These are phyloP conservation scores for Akanthomyces dipterigenus DNA, from an alignment of 2,329 filamentous ascomycete genomes.

Conservation along the genomic window DNA sequence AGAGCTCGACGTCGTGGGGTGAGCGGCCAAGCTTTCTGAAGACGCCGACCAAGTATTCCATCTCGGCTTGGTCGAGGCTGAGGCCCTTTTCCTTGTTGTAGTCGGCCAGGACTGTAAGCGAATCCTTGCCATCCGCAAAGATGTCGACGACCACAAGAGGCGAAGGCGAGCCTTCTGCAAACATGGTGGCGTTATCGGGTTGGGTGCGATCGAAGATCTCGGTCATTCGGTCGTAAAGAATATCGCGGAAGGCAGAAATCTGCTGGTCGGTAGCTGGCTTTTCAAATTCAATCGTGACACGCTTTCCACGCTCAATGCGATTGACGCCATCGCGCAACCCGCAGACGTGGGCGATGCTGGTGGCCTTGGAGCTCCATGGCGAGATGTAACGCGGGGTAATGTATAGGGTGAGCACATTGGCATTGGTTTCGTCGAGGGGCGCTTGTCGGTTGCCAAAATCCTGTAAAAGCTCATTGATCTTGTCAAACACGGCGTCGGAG, in stretches of 20 bases:
- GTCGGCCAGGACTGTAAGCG: constrained; percentile 65
- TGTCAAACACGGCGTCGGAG: constrained; percentile 36
- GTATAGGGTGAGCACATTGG: constrained; percentile 55
- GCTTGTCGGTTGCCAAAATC: constrained; percentile 26
- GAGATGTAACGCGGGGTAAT: constrained; percentile 81
- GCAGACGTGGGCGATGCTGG: constrained; percentile 88
- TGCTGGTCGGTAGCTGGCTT: constrained; percentile 36
- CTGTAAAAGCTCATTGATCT: constrained; percentile 41
- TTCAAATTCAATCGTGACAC: constrained; percentile 62
- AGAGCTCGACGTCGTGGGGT: constrained; percentile 12
- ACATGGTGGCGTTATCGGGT: constrained; percentile 70
- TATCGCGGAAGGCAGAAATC: constrained; percentile 56
- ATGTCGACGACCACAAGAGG: constrained; percentile 72
- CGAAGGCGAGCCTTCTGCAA: constrained; percentile 56
- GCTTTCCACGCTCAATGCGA: constrained; percentile 81
- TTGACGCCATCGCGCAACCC: constrained; percentile 63
- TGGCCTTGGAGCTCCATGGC: constrained; percentile 96
- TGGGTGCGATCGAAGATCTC: constrained; percentile 63
- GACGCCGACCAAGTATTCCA: constrained; percentile 81
- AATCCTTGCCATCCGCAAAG: constrained; percentile 55
- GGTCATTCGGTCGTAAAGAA: constrained; percentile 92
- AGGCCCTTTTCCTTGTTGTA: constrained; percentile 82
- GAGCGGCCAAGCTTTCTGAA: constrained; percentile 32
- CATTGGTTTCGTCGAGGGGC: constrained; percentile 30
- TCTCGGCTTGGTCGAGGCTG: constrained; percentile 80